A percentile compares a stretch with the other conserved stretches of the same genome.
Evolutionary conservation across 2,329 filamentous ascomycete species (phyloP).

Genomic region (Ascochyta fabae): DNA sequence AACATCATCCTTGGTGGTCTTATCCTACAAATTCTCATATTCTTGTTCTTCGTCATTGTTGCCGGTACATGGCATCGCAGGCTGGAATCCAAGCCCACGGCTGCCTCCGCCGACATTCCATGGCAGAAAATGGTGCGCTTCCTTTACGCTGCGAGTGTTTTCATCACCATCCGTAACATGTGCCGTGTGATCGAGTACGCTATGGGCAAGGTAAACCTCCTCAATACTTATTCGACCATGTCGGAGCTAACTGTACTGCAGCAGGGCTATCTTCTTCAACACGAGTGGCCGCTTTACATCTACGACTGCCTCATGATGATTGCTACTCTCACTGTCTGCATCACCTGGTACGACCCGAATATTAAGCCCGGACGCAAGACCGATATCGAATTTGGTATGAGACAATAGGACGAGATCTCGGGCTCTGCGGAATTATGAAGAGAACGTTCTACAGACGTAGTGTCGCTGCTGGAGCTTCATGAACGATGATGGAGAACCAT

Average conservation of each 20-base stretch:
- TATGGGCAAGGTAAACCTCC: constrained; percentile 31
- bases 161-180: constrained; percentile 56
- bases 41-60: constrained; percentile 61
- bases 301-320: constrained; percentile 40
- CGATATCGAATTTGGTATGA: constrained; percentile 29
- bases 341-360: constrained; percentile 37
- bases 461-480: constrained; percentile 17
- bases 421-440: not conserved
- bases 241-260: constrained; percentile 17
- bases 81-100: constrained; percentile 44
- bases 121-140: constrained; percentile 48
- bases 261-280: constrained; percentile 33
- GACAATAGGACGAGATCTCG: constrained; percentile 16
- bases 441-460: constrained; percentile 4
- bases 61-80: constrained; percentile 58
- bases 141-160: constrained; percentile 47
- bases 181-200: constrained; percentile 58
- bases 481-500: not conserved
- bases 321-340: constrained; percentile 29
- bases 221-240: not conserved
- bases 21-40: constrained; percentile 63
- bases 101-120: constrained; percentile 27
- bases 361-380: constrained; percentile 28
- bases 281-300: constrained; percentile 38
- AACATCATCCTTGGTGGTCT: constrained; percentile 64